Conservation (phyloP, 495 filamentous ascomycete species). For the Neurospora sp. region DNA sequence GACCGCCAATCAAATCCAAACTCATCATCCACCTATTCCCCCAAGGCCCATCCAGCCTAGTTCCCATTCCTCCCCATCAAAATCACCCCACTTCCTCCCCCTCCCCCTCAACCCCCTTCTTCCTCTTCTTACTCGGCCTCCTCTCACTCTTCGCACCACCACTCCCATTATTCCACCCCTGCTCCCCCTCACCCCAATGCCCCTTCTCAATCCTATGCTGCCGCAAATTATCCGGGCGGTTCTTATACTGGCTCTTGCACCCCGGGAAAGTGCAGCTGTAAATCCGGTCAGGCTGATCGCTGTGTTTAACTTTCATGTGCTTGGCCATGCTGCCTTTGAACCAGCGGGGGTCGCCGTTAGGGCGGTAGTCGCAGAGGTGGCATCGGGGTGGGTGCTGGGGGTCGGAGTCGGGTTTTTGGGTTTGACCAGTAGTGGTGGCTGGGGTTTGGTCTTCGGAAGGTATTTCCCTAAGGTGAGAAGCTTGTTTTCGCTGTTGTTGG, state of each 20-base stretch:
- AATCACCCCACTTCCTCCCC: not conserved
- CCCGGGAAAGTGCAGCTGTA: conserved; percentile 39
- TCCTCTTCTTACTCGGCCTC: conserved; percentile 37
- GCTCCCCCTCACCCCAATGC: conserved; percentile 33
- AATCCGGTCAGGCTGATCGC: conserved; percentile 30
- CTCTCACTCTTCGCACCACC: conserved; percentile 1
- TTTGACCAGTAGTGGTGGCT: not conserved
- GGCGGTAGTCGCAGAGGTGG: conserved; percentile 40
- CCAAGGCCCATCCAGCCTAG: not conserved
- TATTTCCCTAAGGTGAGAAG: not conserved
- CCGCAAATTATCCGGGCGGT: conserved; percentile 38
- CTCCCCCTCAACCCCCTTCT: conserved; percentile 13
- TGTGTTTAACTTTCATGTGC: conserved; percentile 41
- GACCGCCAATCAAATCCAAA: not conserved
- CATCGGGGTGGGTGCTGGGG: conserved; percentile 32
- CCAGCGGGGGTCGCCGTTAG: conserved; percentile 43
- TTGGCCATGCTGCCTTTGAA: conserved; percentile 45
- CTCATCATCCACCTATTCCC: not conserved
- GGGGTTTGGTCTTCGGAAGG: conserved; percentile 2
- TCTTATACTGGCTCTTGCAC: conserved; percentile 39
- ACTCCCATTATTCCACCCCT: not conserved
- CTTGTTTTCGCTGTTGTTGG: conserved; percentile 2
- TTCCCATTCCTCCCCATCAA: not conserved
- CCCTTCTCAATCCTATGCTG: conserved; percentile 43
- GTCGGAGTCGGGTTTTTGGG: conserved; percentile 27